Conservation (phyloP, 2,329 filamentous ascomycete species). For the Beauveria medogensis region DNA sequence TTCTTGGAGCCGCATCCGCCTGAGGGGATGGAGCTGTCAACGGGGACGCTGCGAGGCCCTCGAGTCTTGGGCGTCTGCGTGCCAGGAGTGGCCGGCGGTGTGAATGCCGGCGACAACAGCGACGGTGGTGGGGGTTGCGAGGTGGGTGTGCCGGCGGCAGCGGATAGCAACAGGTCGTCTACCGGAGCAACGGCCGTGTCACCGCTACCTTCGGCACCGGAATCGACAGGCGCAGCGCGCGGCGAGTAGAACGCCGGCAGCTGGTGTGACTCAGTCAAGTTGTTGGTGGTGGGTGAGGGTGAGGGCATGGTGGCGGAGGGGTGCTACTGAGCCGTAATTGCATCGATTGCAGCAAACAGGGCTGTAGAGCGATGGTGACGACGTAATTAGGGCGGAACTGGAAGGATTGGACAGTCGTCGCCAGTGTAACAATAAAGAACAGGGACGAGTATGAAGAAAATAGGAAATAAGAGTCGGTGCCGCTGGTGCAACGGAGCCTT, state of each 20-base stretch:
- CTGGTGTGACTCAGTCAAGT: conserved; percentile 15
- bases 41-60: conserved; percentile 45
- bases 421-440: background rate
- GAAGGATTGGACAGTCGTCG: background rate
- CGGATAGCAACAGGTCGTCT: conserved; percentile 29
- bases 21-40: conserved; percentile 49
- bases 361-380: background rate
- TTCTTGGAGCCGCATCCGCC: conserved; percentile 55
- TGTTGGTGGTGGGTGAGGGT: conserved; percentile 12
- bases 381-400: background rate
- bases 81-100: conserved; percentile 59
- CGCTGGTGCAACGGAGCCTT: background rate
- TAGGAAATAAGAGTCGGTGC: background rate
- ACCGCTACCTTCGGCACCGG: conserved; percentile 12
- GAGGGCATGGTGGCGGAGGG: conserved; percentile 3
- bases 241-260: conserved; percentile 34
- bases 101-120: conserved; percentile 80
- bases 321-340: background rate
- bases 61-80: conserved; percentile 41
- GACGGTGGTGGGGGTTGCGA: conserved; percentile 46
- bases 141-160: conserved; percentile 11
- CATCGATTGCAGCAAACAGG: background rate
- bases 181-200: conserved; percentile 14
- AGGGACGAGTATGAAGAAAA: background rate
- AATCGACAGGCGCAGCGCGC: conserved; percentile 17